A percentile compares a stretch with the other conserved stretches of the same genome.
Conservation (phyloP, 345 rosid genomes). For the Reutealis trisperma region DNA sequence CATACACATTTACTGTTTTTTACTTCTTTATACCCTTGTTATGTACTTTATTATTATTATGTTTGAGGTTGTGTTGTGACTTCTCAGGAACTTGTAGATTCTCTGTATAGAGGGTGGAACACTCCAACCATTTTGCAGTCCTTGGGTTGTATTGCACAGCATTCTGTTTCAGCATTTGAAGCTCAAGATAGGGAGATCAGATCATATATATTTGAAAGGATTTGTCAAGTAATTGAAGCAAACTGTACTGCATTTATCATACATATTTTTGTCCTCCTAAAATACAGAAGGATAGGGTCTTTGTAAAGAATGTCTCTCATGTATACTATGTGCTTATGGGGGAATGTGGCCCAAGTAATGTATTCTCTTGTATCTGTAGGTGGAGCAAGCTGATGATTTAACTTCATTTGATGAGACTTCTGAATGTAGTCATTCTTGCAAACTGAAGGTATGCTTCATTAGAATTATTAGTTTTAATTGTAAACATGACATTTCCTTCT, state of each 20-base stretch:
- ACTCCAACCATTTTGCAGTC: conserved; percentile 85
- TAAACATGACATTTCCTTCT: neutral
- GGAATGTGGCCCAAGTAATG: conserved; percentile 16
- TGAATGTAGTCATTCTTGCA: conserved; percentile 51
- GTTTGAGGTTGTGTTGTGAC: conserved; percentile 11
- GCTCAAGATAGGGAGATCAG: conserved; percentile 54
- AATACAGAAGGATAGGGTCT: conserved; percentile 15
- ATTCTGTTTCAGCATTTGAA: conserved; percentile 60
- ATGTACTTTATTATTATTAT: neutral
- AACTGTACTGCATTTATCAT: conserved; percentile 22
- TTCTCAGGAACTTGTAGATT: conserved; percentile 66
- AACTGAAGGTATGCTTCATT: conserved; percentile 60
- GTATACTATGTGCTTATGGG: conserved; percentile 10
- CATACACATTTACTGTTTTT: neutral
- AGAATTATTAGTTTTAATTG: neutral
- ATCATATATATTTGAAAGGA: conserved; percentile 41
- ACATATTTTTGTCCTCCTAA: conserved; percentile 18
- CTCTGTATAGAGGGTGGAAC: conserved; percentile 55
- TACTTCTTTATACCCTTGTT: neutral
- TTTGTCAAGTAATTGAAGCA: conserved; percentile 57
- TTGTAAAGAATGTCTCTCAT: conserved; percentile 14
- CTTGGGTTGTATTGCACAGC: conserved; percentile 77
- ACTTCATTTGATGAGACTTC: conserved; percentile 41
- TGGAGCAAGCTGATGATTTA: conserved; percentile 37
- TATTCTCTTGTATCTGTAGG: conserved; percentile 44